phyloP scores from a whole-genome alignment of 2,329 filamentous ascomycete species.

The Xylaria digitata region DNA sequence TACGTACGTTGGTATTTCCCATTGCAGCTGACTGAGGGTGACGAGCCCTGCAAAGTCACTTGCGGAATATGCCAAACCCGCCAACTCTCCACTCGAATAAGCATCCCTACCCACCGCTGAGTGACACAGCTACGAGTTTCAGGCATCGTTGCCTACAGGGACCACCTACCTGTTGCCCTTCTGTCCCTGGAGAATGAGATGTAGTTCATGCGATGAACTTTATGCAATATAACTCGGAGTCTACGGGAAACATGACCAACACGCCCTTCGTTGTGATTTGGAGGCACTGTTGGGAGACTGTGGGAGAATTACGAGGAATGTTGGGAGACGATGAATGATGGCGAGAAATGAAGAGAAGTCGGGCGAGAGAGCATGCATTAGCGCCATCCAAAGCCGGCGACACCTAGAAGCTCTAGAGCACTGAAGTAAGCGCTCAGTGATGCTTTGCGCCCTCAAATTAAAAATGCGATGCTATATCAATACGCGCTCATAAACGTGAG shows the following conservation, averaged over 20 bases:
- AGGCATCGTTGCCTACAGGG: constrained; percentile 26
- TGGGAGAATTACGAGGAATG: too few relatives aligned
- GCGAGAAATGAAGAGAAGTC: neutral
- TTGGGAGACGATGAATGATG: neutral
- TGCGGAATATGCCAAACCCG: constrained; percentile 30
- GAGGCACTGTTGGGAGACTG: neutral
- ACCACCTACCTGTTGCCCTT: constrained; percentile 18
- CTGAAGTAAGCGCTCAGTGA: too few relatives aligned
- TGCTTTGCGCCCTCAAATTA: neutral
- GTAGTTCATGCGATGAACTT: neutral
- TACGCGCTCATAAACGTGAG: too few relatives aligned
- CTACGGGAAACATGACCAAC: neutral
- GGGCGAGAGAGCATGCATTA: neutral
- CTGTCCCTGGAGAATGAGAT: constrained; percentile 23
- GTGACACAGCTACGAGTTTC: neutral
- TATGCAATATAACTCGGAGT: neutral
- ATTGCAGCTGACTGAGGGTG: constrained; percentile 38
- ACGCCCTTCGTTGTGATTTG: neutral
- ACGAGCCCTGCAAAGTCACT: constrained; percentile 33
- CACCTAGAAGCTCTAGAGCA: neutral
- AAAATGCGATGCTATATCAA: neutral
- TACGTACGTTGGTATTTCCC: constrained; percentile 23
- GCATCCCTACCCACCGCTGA: constrained; percentile 31
- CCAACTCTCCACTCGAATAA: constrained; percentile 37
- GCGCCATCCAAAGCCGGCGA: neutral